Conservation (phyloP, 2,329 filamentous ascomycete genomes). For the Rhytidhysteron rufulum region DNA sequence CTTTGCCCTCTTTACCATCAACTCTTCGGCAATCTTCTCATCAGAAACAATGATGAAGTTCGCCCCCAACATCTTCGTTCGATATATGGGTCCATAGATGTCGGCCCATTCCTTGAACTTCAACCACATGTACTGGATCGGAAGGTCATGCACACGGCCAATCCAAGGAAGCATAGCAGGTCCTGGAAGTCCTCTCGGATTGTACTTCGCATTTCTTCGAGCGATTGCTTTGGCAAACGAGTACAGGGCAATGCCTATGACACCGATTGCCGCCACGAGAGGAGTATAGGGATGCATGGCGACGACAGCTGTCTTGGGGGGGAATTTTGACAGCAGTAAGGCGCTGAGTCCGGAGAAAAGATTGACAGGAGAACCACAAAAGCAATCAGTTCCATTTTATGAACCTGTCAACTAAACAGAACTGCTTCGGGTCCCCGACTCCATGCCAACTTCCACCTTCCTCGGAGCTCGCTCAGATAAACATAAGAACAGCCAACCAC, state of each 20-base stretch:
- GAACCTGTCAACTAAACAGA: too few species aligned
- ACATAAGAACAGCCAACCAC: too few species aligned
- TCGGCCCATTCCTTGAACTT: conserved; percentile 46
- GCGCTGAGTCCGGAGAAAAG: too few species aligned
- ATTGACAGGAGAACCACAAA: too few species aligned
- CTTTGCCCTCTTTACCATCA: conserved; percentile 51
- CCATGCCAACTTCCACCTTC: too few species aligned
- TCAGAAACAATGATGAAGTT: conserved; percentile 49
- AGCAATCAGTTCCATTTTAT: too few species aligned
- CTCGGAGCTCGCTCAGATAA: too few species aligned
- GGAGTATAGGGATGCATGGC: conserved; percentile 41
- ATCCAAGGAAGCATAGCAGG: conserved; percentile 36
- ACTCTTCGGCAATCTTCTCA: conserved; percentile 51
- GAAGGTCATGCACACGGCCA: conserved; percentile 33
- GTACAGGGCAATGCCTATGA: conserved; percentile 35
- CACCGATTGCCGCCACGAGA: conserved; percentile 32
- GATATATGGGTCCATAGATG: conserved; percentile 32
- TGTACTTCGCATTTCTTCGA: conserved; percentile 35
- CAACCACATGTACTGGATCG: conserved; percentile 45
- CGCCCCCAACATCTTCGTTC: conserved; percentile 36
- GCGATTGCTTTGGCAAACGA: conserved; percentile 29
- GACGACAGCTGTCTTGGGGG: neutral
- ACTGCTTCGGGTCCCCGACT: too few species aligned
- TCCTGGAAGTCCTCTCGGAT: conserved; percentile 36
- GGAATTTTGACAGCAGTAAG: too few species aligned